Base-by-base conservation (phyloP, 106 monocot genomes). In the Allium cepa region DNA sequence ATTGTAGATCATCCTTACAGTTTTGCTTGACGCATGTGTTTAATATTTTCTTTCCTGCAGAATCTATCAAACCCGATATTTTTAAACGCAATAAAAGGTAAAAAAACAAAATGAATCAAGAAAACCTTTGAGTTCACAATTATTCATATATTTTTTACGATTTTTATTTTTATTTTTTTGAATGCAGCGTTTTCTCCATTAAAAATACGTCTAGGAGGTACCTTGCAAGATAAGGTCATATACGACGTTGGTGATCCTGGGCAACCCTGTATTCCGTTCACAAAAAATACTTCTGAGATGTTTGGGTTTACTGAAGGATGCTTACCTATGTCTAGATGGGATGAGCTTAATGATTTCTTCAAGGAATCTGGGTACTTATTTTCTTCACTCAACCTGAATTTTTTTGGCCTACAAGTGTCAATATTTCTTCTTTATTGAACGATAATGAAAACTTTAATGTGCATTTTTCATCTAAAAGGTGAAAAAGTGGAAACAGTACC, bases 21-120 rank as follows among this genome's bases (percentile, higher is more conserved):
- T 5, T 36, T 36, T 5, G 36, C 1, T 36, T 36, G 36, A 36
- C 36, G 3, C 3, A 36, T 36, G 36, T 36, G 36, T 36, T 36
- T 36, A 36, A 36, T 36, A 36, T 36, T 36, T 36, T 36, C 56
- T 17, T 77, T 78, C 59, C 63, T 83, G 80, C 90, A 99, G 93
- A 45, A 99, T 78, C 93, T 99, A 62, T 78, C 85, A 36, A 93
- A 77, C 67, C 73, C 81, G 5, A 76, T 93, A 53, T 81, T 99
- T 17, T 8, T 85, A 53, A 99, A 93, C 75, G 99, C 90, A n/a
- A 67, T 99, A 62, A 99, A 87, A 83, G 99, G 99, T 90, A 80
- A 49, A 48, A 66, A 50, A 12, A 49, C 17, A 50, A 26, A 46
- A 9, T 50, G 0, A 8, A 7, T 66, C 11, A 62, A 8, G 18